A percentile compares a stretch with the other conserved stretches of the same genome.
These are phyloP conservation scores for Diaporthe ilicicola DNA, from an alignment of 2,329 filamentous ascomycete genomes.

Conservation along the genomic window DNA sequence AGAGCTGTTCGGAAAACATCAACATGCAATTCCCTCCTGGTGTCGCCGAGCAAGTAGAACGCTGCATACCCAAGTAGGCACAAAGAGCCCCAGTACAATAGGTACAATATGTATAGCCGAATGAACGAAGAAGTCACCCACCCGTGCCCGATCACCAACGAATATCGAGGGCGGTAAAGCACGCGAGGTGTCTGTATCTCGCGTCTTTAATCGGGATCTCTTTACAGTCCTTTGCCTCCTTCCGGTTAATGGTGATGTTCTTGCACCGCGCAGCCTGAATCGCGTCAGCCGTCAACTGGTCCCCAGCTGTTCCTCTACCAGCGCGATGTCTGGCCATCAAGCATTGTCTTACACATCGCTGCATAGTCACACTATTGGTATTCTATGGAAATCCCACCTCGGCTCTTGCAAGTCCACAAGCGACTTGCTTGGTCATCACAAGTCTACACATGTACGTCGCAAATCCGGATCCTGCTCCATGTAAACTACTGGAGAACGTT, in stretches of 20 bases:
- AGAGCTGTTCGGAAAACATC: slow-evolving; percentile 12
- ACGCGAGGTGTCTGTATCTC: background rate
- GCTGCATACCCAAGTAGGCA: too few relatives aligned
- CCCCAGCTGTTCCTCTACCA: too few relatives aligned
- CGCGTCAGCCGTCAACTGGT: too few relatives aligned
- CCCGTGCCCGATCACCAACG: slow-evolving; percentile 8
- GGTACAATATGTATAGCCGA: slow-evolving; percentile 11
- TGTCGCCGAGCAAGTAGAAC: slow-evolving; percentile 6
- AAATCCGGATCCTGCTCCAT: too few relatives aligned
- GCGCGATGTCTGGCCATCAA: too few relatives aligned
- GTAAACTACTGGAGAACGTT: too few relatives aligned
- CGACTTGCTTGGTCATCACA: too few relatives aligned
- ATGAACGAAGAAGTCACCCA: background rate
- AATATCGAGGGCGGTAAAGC: background rate
- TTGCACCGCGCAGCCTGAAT: background rate
- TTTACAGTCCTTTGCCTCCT: background rate
- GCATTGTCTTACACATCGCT: too few relatives aligned
- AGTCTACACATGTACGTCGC: too few relatives aligned
- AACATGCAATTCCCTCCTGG: slow-evolving; percentile 5
- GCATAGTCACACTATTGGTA: too few relatives aligned
- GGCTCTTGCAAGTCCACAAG: too few relatives aligned
- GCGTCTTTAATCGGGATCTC: slow-evolving; percentile 8
- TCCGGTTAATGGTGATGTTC: background rate
- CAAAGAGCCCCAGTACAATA: slow-evolving; percentile 8
- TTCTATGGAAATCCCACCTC: too few relatives aligned